These are phyloP conservation scores for Saccharomycopsis capsularis DNA, from an alignment of 805 yeast genomes.

Conservation along the genomic window DNA sequence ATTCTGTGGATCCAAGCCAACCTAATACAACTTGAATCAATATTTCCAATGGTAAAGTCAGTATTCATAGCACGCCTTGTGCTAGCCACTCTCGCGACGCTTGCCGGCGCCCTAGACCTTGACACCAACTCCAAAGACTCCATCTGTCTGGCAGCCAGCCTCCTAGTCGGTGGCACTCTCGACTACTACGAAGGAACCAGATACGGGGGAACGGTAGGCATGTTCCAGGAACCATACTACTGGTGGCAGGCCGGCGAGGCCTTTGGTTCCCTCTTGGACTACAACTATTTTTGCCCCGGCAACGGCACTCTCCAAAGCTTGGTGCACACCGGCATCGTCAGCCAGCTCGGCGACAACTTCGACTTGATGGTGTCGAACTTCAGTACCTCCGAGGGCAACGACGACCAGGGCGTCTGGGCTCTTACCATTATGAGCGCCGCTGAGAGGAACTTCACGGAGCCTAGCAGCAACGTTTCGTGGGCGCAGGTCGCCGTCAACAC, in stretches of 20 bases:
- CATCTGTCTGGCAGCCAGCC: slow-evolving; percentile 36
- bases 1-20: too few relatives aligned
- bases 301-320: slow-evolving; percentile 29
- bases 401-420: slow-evolving; percentile 50
- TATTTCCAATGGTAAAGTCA: too few relatives aligned
- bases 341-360: slow-evolving; percentile 36
- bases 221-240: slow-evolving; percentile 40
- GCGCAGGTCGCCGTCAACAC: slow-evolving; percentile 29
- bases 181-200: slow-evolving; percentile 39
- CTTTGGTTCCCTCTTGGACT: slow-evolving; percentile 40
- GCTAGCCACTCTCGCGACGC: too few relatives aligned
- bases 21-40: too few relatives aligned
- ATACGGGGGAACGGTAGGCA: slow-evolving; percentile 41
- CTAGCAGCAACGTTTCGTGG: slow-evolving; percentile 29
- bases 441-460: slow-evolving; percentile 37
- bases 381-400: slow-evolving; percentile 42
- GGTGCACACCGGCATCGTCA: slow-evolving; percentile 35
- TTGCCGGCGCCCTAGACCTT: slow-evolving; percentile 25
- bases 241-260: slow-evolving; percentile 52
- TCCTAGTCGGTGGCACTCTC: slow-evolving; percentile 34
- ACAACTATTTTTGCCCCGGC: slow-evolving; percentile 31
- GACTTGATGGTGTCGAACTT: slow-evolving; percentile 42
- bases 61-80: too few relatives aligned
- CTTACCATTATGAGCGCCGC: slow-evolving; percentile 41
- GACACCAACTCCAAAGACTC: slow-evolving; percentile 30